phyloP scores from a whole-genome alignment of 2,329 filamentous ascomycete genomes.

The Talaromyces pinophilus region DNA sequence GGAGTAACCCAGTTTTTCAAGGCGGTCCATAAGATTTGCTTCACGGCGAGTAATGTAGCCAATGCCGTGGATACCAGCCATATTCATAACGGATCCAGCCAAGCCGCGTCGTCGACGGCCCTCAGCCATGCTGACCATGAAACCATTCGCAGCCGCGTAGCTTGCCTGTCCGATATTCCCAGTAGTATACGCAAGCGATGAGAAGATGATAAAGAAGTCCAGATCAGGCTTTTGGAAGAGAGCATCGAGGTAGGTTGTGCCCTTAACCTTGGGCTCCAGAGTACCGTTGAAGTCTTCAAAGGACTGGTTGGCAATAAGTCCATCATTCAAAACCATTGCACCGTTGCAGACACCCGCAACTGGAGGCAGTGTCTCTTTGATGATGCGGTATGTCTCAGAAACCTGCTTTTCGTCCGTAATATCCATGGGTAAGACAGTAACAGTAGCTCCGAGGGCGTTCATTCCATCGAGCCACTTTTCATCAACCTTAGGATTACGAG shows the following conservation, averaged over 20 bases:
- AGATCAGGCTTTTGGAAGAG: conserved; percentile 30
- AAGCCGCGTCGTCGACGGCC: conserved; percentile 22
- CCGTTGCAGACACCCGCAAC: conserved; percentile 42
- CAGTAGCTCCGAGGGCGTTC: neutral
- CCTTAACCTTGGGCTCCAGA: conserved; percentile 44
- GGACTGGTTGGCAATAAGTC: conserved; percentile 36
- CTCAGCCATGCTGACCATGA: conserved; percentile 26
- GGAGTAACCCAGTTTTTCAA: neutral
- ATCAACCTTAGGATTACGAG: conserved; percentile 40
- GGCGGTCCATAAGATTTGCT: conserved; percentile 9
- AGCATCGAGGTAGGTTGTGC: conserved; percentile 31
- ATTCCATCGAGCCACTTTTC: conserved; percentile 22
- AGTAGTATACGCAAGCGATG: conserved; percentile 31
- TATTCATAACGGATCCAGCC: conserved; percentile 29
- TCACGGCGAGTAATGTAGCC: conserved; percentile 29
- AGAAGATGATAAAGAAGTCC: conserved; percentile 45
- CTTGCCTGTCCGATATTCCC: conserved; percentile 45
- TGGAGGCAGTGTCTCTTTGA: conserved; percentile 27
- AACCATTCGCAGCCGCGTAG: conserved; percentile 30
- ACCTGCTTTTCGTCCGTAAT: conserved; percentile 8
- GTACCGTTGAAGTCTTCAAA: conserved; percentile 35
- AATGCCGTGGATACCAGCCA: conserved; percentile 33
- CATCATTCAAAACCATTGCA: conserved; percentile 43
- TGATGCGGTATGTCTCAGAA: neutral
- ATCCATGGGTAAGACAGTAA: conserved; percentile 9